phyloP scores from a whole-genome alignment of 2,329 filamentous ascomycete genomes.

The Thielaviopsis musarum region DNA sequence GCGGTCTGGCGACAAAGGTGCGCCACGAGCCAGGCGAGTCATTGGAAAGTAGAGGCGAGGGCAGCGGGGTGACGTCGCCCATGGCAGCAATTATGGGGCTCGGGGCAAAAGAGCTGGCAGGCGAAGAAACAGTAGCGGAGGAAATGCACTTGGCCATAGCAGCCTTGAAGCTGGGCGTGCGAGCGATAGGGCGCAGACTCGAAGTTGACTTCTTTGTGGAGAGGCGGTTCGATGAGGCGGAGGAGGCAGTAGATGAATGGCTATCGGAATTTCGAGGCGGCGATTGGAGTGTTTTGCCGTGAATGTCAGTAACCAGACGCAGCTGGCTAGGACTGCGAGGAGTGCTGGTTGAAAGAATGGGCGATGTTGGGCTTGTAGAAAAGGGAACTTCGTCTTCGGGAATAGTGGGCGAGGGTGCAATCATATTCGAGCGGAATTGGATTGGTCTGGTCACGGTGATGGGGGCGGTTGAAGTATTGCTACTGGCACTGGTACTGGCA shows the following conservation, averaged over 20 bases:
- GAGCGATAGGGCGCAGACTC: slow-evolving; percentile 34
- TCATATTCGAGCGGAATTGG: slow-evolving; percentile 12
- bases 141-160: slow-evolving; percentile 33
- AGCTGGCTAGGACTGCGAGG: slow-evolving; percentile 12
- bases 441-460: slow-evolving; percentile 2
- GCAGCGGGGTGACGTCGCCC: slow-evolving; percentile 63
- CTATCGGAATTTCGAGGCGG: slow-evolving; percentile 12
- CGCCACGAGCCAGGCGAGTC: slow-evolving; percentile 54
- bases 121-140: slow-evolving; percentile 23
- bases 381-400: slow-evolving; percentile 9
- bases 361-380: slow-evolving; percentile 12
- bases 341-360: slow-evolving; percentile 8
- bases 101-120: slow-evolving; percentile 50
- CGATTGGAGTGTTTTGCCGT: slow-evolving; percentile 12
- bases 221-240: slow-evolving; percentile 14
- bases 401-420: slow-evolving; percentile 10
- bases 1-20: slow-evolving; percentile 30
- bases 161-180: slow-evolving; percentile 46
- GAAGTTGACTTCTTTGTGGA: slow-evolving; percentile 27
- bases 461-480: neutral
- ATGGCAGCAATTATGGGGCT: slow-evolving; percentile 61
- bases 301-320: slow-evolving; percentile 14
- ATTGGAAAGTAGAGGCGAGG: slow-evolving; percentile 51
- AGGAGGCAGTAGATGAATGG: slow-evolving; percentile 2
- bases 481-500: neutral